Conservation (phyloP, 441 rosid genomes). For the Jatropha multifida region DNA sequence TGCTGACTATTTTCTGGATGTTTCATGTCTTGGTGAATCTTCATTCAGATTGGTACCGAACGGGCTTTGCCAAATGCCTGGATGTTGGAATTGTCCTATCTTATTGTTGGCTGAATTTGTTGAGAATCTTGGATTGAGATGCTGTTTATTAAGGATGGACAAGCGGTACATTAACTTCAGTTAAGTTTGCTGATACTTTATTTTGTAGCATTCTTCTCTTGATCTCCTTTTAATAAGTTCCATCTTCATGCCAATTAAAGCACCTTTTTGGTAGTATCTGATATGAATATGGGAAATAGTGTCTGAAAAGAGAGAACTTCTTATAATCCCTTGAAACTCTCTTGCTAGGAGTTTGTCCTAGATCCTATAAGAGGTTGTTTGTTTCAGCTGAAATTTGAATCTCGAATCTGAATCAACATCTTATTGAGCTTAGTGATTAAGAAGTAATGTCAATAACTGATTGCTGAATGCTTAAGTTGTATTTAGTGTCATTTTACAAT, state of each 20-base stretch:
- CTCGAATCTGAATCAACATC: too few species aligned
- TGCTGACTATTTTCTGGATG: constrained; percentile 3
- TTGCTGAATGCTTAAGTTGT: too few species aligned
- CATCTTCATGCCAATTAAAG: not conserved
- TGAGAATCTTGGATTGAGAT: constrained; percentile 15
- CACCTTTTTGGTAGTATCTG: not conserved
- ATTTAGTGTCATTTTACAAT: too few species aligned
- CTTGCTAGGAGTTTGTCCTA: too few species aligned
- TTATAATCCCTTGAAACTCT: not conserved
- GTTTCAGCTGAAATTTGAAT: too few species aligned
- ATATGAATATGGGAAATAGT: not conserved
- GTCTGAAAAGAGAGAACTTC: not conserved
- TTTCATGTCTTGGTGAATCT: constrained; percentile 6
- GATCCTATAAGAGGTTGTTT: too few species aligned
- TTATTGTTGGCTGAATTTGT: constrained; percentile 17
- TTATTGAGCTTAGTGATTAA: too few species aligned
- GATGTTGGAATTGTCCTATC: constrained; percentile 8
- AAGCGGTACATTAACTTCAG: constrained; percentile 21
- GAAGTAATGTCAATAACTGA: too few species aligned
- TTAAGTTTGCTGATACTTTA: constrained; percentile 21
- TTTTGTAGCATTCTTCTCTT: not conserved
- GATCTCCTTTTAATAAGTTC: not conserved
- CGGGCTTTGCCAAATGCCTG: constrained; percentile 20
- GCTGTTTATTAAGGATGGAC: constrained; percentile 21
- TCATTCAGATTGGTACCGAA: constrained; percentile 12